Conservation (phyloP, 2,329 filamentous ascomycete species). For the Hymenoscyphus infarciens region DNA sequence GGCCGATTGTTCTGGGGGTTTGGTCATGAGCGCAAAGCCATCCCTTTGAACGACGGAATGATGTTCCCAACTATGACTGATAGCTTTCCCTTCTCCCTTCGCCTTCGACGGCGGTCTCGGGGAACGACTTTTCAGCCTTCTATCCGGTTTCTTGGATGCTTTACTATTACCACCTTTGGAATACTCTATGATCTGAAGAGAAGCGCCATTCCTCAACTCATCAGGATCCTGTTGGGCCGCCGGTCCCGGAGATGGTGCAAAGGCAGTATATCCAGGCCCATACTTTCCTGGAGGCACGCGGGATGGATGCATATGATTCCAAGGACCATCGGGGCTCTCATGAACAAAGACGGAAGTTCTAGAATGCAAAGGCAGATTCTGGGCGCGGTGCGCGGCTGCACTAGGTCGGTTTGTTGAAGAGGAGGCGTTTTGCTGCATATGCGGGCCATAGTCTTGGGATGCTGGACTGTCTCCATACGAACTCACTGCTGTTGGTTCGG, state of each 20-base stretch:
- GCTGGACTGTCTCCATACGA: conserved; percentile 5
- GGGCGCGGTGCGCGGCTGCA: not conserved
- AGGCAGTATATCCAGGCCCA: conserved; percentile 15
- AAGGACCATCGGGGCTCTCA: conserved; percentile 16
- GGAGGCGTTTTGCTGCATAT: conserved; percentile 8
- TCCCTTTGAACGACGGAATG: conserved; percentile 16
- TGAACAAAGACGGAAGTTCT: conserved; percentile 13
- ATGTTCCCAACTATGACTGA: conserved; percentile 16
- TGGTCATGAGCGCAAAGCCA: conserved; percentile 13
- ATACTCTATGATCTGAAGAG: conserved; percentile 6
- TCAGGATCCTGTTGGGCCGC: conserved; percentile 15
- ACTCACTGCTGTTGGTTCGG: conserved; percentile 7
- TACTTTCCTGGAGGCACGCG: conserved; percentile 13
- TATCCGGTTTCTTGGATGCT: not conserved
- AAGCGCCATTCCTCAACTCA: not conserved
- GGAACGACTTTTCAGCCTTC: not conserved
- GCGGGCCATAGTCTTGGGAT: conserved; percentile 12
- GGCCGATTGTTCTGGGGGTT: conserved; percentile 8
- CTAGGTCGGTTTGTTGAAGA: not conserved
- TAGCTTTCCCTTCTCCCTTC: conserved; percentile 15
- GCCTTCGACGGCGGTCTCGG: not conserved
- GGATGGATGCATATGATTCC: conserved; percentile 18
- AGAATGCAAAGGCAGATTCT: not conserved
- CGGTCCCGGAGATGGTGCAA: conserved; percentile 21
- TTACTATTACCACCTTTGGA: not conserved